Percentiles rank a stretch among this genome's conserved stretches.
phyloP scores from a whole-genome alignment of 768 basidiomycete species.

The Cantharellus anzutake region DNA sequence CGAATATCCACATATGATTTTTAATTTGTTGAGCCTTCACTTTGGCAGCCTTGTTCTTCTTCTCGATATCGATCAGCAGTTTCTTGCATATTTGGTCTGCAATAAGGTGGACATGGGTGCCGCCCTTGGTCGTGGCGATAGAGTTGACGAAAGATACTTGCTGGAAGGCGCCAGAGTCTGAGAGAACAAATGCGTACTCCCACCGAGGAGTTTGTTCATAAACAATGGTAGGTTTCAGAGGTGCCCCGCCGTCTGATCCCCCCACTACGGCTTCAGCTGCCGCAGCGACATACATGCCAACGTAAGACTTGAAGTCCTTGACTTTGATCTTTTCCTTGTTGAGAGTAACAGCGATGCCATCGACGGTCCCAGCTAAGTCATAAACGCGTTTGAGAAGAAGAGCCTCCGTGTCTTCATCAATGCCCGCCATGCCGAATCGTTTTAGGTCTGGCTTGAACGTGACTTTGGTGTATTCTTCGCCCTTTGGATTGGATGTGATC shows the following conservation, averaged over 20 bases:
- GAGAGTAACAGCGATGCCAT: conserved; percentile 80
- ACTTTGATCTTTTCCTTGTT: conserved; percentile 84
- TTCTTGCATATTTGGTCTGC: conserved; percentile 81
- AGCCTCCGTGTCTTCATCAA: conserved; percentile 81
- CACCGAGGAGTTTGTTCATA: conserved; percentile 76
- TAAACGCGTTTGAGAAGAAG: conserved; percentile 87
- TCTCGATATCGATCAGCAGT: conserved; percentile 61
- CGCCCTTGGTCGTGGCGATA: conserved; percentile 91
- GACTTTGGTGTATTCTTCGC: conserved; percentile 82
- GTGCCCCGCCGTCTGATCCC: conserved; percentile 58
- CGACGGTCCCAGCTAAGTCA: conserved; percentile 92
- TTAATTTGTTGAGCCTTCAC: conserved; percentile 89
- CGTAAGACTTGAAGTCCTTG: conserved; percentile 93
- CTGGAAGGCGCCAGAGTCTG: conserved; percentile 66
- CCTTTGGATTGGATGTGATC: conserved; percentile 76
- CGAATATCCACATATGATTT: conserved; percentile 96
- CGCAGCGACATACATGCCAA: conserved; percentile 78
- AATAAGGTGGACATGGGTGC: conserved; percentile 73
- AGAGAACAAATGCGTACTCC: conserved; percentile 91
- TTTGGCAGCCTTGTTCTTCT: conserved; percentile 95
- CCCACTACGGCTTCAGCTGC: conserved; percentile 50
- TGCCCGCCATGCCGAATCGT: conserved; percentile 78
- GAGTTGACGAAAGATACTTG: conserved; percentile 97
- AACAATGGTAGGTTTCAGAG: conserved; percentile 55
- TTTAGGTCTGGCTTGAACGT: conserved; percentile 84